phyloP scores from a whole-genome alignment of 371 early-diverging fungal species.

The Mycotypha africana region DNA sequence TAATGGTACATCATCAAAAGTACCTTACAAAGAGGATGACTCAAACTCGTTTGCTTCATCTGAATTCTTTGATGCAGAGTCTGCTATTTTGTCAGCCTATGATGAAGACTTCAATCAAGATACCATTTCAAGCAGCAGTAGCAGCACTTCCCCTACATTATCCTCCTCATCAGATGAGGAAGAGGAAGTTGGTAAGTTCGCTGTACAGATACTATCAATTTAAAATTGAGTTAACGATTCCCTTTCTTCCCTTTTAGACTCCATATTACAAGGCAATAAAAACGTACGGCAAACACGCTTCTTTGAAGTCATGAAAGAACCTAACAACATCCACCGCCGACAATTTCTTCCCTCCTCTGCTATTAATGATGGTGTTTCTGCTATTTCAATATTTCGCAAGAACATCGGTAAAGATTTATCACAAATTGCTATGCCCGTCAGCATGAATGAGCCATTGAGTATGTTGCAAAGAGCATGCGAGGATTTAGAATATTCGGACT shows the following conservation, averaged over 20 bases:
- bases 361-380: slow-evolving; percentile 65
- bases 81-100: slow-evolving; percentile 27
- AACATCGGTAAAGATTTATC: slow-evolving; percentile 94
- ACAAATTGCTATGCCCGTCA: slow-evolving; percentile 89
- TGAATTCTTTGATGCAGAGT: slow-evolving; percentile 29
- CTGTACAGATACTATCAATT: too few relatives aligned
- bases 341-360: slow-evolving; percentile 59
- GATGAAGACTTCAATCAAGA: slow-evolving; percentile 30
- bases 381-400: slow-evolving; percentile 80
- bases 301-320: not conserved
- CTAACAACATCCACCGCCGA: slow-evolving; percentile 36
- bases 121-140: slow-evolving; percentile 21
- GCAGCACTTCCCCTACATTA: slow-evolving; percentile 3
- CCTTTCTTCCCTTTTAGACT: not conserved
- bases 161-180: slow-evolving; percentile 20
- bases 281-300: not conserved
- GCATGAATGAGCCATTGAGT: slow-evolving; percentile 90
- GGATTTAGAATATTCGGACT: slow-evolving; percentile 82
- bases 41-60: slow-evolving; percentile 14
- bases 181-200: slow-evolving; percentile 8
- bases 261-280: too few relatives aligned
- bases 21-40: not conserved
- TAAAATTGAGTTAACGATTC: too few relatives aligned
- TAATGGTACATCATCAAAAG: not conserved
- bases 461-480: slow-evolving; percentile 85